Percentiles rank a stretch among this genome's conserved stretches.
These are phyloP conservation scores for Passalora sequoiae DNA, from an alignment of 2,329 filamentous ascomycete genomes.

Conservation along the genomic window DNA sequence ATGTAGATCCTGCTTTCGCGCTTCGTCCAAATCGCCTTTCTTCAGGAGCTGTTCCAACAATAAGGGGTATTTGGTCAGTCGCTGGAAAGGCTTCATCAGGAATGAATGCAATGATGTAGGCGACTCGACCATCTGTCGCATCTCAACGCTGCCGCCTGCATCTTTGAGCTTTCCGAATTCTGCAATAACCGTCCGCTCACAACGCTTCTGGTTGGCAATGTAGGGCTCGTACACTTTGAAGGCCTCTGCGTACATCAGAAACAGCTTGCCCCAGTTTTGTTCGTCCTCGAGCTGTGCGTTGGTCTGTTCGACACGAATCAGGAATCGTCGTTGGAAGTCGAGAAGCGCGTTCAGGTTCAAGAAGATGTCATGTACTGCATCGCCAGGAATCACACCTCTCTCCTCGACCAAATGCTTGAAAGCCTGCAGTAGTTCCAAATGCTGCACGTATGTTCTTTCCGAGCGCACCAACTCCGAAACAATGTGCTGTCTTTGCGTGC, in stretches of 20 bases:
- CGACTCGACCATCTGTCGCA: constrained; percentile 72
- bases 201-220: constrained; percentile 92
- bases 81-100: constrained; percentile 91
- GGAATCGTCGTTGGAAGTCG: constrained; percentile 89
- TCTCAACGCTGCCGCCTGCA: constrained; percentile 59
- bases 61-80: constrained; percentile 88
- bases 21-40: constrained; percentile 68
- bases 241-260: constrained; percentile 74
- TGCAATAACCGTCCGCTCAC: constrained; percentile 74
- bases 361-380: constrained; percentile 90
- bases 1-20: constrained; percentile 65
- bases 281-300: constrained; percentile 70
- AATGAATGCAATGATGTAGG: constrained; percentile 87
- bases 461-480: constrained; percentile 89
- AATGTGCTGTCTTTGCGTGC: constrained; percentile 77
- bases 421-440: constrained; percentile 87
- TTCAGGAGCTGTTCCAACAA: constrained; percentile 83
- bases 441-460: constrained; percentile 95
- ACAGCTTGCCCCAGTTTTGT: constrained; percentile 94
- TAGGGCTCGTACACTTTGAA: constrained; percentile 96
- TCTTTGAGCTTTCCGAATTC: constrained; percentile 81
- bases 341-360: constrained; percentile 91
- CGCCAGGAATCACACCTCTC: constrained; percentile 79
- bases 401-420: constrained; percentile 87
- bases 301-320: constrained; percentile 93